phyloP scores from a whole-genome alignment of 2,329 filamentous ascomycete species.

The Microcyclosporella mali region DNA sequence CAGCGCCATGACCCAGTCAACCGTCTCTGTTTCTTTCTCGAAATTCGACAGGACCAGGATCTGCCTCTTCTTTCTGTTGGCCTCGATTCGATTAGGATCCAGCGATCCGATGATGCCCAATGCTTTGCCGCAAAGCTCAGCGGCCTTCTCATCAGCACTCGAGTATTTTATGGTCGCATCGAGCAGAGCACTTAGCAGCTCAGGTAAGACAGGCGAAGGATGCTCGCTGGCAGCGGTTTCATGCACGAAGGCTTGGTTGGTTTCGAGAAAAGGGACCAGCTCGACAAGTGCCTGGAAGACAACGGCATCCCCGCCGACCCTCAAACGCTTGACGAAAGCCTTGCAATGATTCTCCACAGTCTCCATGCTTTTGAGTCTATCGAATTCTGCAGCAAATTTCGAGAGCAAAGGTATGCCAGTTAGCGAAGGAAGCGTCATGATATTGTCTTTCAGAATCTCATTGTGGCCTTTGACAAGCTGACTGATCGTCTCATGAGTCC shows the following conservation, averaged over 20 bases:
- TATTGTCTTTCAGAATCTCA: conserved; percentile 56
- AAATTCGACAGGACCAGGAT: conserved; percentile 88
- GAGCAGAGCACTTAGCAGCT: conserved; percentile 69
- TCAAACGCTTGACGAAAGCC: conserved; percentile 66
- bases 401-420: conserved; percentile 62
- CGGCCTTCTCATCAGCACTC: conserved; percentile 59
- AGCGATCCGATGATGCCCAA: conserved; percentile 85
- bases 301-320: conserved; percentile 79
- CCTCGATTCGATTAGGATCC: conserved; percentile 84
- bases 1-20: conserved; percentile 78
- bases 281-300: conserved; percentile 76
- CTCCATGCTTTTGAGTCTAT: conserved; percentile 57
- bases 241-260: conserved; percentile 72
- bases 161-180: conserved; percentile 81
- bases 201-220: conserved; percentile 66
- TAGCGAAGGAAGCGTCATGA: conserved; percentile 73
- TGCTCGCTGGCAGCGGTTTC: conserved; percentile 76
- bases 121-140: conserved; percentile 69
- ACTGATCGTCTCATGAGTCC: conserved; percentile 58
- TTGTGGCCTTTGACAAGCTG: conserved; percentile 60
- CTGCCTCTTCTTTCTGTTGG: conserved; percentile 68
- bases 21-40: conserved; percentile 65
- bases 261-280: conserved; percentile 64
- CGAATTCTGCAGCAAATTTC: conserved; percentile 61
- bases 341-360: conserved; percentile 61